These are phyloP conservation scores for Talaromyces albobiverticillius DNA, from an alignment of 2,329 filamentous ascomycete species.

Conservation along the genomic window DNA sequence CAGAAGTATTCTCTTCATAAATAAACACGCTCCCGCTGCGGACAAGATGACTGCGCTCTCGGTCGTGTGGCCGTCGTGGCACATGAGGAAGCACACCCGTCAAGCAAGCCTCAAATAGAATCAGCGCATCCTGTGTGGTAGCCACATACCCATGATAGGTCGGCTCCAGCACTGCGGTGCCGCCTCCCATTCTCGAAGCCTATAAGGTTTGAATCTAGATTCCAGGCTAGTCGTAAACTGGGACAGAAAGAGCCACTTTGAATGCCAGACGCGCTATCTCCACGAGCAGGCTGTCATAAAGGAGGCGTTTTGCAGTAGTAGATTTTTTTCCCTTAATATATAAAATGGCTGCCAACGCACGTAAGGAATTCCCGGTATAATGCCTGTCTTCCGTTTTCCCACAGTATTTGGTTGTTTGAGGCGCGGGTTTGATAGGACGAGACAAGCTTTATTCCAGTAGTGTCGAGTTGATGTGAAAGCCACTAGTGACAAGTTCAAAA, in stretches of 20 bases:
- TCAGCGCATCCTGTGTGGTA: conserved; percentile 71
- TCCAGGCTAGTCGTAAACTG: background rate
- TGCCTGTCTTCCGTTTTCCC: no score
- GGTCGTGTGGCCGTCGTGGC: conserved; percentile 78
- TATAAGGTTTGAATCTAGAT: background rate
- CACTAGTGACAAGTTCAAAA: no score
- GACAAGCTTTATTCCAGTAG: background rate
- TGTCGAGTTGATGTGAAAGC: background rate
- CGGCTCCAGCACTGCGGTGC: conserved; percentile 54
- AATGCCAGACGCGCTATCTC: background rate
- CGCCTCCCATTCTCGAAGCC: conserved; percentile 38
- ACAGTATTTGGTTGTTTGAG: no score
- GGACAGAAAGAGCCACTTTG: conserved; percentile 1
- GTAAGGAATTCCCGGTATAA: no score
- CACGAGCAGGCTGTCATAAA: background rate
- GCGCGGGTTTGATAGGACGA: background rate
- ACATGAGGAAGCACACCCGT: conserved; percentile 70
- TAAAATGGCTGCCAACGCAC: no score
- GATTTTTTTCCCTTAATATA: no score
- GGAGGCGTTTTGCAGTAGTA: background rate
- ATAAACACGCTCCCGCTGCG: conserved; percentile 84
- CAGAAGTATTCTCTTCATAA: conserved; percentile 85
- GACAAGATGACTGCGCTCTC: conserved; percentile 74
- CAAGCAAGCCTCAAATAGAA: conserved; percentile 77
- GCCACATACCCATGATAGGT: conserved; percentile 67